A percentile compares a stretch with the other conserved stretches of the same genome.
Evolutionary conservation across 331 rosid species (phyloP).

Genomic region (Quercus lobata): DNA sequence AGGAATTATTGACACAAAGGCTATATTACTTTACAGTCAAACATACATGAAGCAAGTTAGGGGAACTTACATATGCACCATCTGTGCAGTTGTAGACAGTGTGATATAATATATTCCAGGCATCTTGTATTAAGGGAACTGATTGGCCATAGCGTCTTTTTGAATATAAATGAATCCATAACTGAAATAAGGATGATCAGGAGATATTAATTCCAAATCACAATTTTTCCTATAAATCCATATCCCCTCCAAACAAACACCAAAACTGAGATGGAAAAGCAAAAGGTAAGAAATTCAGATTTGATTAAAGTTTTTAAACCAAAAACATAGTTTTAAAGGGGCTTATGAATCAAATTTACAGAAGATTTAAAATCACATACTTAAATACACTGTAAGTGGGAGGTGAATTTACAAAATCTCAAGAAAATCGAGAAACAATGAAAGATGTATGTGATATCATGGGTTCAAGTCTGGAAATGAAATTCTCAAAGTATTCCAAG

Average conservation of each 20-base stretch:
- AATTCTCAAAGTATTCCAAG: background rate
- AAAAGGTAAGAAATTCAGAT: background rate
- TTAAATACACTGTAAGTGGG: background rate
- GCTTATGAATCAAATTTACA: background rate
- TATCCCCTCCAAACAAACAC: background rate
- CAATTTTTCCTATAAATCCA: background rate
- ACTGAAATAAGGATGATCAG: conserved; percentile 33
- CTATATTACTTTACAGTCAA: background rate
- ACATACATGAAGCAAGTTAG: background rate
- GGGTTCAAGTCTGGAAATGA: background rate
- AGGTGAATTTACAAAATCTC: background rate
- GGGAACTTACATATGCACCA: conserved; percentile 65
- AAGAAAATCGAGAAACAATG: background rate
- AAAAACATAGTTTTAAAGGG: background rate
- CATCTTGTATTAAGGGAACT: conserved; percentile 55
- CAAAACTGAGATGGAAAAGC: background rate
- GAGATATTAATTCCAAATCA: conserved; percentile 1
- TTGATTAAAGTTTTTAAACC: background rate
- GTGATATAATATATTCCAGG: conserved; percentile 66
- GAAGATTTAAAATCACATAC: background rate
- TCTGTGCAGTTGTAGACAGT: conserved; percentile 74
- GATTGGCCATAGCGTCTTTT: conserved; percentile 62
- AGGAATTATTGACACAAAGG: background rate
- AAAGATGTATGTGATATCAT: background rate
- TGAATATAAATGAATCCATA: conserved; percentile 64